Base-by-base conservation (phyloP, 2,329 filamentous ascomycete genomes). In the Massarina eburnea region DNA sequence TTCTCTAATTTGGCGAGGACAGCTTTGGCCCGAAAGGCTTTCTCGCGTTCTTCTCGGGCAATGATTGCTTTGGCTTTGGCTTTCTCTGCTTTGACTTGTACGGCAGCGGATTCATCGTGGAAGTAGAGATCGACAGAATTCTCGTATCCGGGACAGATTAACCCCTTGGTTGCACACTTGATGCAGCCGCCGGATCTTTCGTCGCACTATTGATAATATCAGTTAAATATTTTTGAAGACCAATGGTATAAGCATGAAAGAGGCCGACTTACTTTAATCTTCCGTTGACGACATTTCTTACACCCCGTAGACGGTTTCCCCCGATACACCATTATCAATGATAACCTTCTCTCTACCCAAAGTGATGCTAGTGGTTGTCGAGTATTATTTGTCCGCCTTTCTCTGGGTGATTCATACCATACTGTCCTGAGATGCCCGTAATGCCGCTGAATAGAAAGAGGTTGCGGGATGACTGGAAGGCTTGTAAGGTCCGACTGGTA, bases 211-310 rank as follows among this genome's bases (percentile, higher is more conserved):
- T 15, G 24, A 8, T 26, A 5, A 22, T 22, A 30, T 46, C 18
- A 46, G 39, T 41, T 5, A 4, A 30, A 30, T 14, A 30, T 30
- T 30, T 14, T 8, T 18, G 6, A 35, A 20, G 15, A 2, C 14
- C 12, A 14, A 12, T n/a, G 19, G 20, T 21, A 22, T 42, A 35
- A 9, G 18, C 24, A 42, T 36, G 39, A 43, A 24, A 34, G 12
- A 22, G 3, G 32, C 19, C 37, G 14, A 49, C 63, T 45, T 39
- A 73, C 71, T 58, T 70, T 72, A 34, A 72, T 63, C 48, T 72
- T 73, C 37, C 71, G 64, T 39, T 71, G 61, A n/a, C 70, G 63
- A 52, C 71, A 73, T 39, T 53, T 66, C 38, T 57, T 57, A 40
- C 65, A 67, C 5, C 64, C 65, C 10, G 62, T 67, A 8, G 62